A percentile compares a stretch with the other conserved stretches of the same genome.
Conservation (phyloP, 1,284 basidiomycete species). For the Apiotrichum montevideense region DNA sequence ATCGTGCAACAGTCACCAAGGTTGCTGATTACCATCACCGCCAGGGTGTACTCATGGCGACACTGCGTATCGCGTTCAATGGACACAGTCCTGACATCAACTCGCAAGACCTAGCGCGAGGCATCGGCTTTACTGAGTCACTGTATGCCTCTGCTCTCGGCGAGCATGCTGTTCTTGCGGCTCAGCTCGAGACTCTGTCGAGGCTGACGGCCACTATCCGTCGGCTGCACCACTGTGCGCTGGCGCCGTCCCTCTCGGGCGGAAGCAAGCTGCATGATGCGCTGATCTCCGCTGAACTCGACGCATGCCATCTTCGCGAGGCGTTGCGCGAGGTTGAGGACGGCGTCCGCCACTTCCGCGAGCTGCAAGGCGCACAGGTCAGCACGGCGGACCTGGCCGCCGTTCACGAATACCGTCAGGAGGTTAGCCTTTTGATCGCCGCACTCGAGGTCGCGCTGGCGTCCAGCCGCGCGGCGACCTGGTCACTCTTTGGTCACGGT, state of each 20-base stretch:
- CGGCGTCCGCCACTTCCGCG: constrained; percentile 30
- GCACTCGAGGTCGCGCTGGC: constrained; percentile 21
- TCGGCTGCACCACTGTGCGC: constrained; percentile 22
- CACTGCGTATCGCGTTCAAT: constrained; percentile 60
- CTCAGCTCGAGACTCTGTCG: constrained; percentile 8
- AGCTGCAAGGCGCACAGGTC: constrained; percentile 26
- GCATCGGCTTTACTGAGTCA: constrained; percentile 72
- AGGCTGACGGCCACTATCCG: constrained; percentile 7
- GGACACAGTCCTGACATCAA: constrained; percentile 74
- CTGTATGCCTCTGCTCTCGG: constrained; percentile 60
- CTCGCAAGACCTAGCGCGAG: constrained; percentile 77
- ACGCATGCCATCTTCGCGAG: constrained; percentile 21
- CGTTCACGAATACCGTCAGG: constrained; percentile 27
- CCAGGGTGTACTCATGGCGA: constrained; percentile 62
- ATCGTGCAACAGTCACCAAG: constrained; percentile 21
- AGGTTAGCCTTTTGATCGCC: constrained; percentile 18
- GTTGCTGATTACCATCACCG: constrained; percentile 67
- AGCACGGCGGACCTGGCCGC: constrained; percentile 19
- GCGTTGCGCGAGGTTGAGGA: constrained; percentile 31
- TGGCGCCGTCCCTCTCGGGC: constrained; percentile 18
- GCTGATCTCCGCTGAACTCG: constrained; percentile 18
- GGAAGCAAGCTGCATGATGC: constrained; percentile 14
- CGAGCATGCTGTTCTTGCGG: constrained; percentile 28
- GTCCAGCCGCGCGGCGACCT: constrained; percentile 16
- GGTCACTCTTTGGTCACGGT: constrained; percentile 27